Evolutionary conservation across 192 early-diverging fungal genomes (phyloP), one percentile per base, ranked within the genome.

Genomic region (Coemansia sp.): DNA sequence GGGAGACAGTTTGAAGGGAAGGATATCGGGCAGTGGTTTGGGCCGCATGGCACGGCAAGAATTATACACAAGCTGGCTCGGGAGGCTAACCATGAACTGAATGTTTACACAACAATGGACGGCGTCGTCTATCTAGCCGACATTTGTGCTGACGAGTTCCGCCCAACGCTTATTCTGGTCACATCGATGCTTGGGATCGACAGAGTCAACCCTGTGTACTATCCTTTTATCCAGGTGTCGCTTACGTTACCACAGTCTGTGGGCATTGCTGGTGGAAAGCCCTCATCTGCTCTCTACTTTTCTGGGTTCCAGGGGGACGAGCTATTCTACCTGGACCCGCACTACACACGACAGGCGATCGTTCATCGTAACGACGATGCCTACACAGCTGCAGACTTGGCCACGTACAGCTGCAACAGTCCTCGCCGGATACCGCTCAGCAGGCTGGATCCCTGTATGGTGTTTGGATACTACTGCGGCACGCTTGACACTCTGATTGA

Each of bases 21-120:
- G 69, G 87, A 91, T 40, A 92, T 99, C 72, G 97, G 97, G 25
- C 88, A 97, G 77, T 99, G 97, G 96, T 99, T 98, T 86, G 97
- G 96, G 0, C 97, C 97, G 2, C 88, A 87, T 37, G 96, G 68
- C 10, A 74, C 70, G 25, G 69, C 65, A 42, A 60, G 59, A 8
- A 65, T 74, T 50, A 70, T 76, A 16, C 65, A 59, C 19, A 71
- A 65, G 51, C 39, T 75, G n/a, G 63, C 74, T 5, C 58, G 39
- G 7, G 38, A 74, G 11, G 61, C 67, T 16, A 32, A 58, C 17
- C 68, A 38, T 25, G 85, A 85, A 16, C 74, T 98, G 22, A 74
- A 81, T 0, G 84, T 93, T 5, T 89, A 94, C 73, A 88, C 95
- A 14, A 89, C 92, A 0, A 90, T 88, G 1, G 95, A 97, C 65